These are phyloP conservation scores for Boletus sp. DNA, from an alignment of 1,284 basidiomycete species.

Conservation along the genomic window DNA sequence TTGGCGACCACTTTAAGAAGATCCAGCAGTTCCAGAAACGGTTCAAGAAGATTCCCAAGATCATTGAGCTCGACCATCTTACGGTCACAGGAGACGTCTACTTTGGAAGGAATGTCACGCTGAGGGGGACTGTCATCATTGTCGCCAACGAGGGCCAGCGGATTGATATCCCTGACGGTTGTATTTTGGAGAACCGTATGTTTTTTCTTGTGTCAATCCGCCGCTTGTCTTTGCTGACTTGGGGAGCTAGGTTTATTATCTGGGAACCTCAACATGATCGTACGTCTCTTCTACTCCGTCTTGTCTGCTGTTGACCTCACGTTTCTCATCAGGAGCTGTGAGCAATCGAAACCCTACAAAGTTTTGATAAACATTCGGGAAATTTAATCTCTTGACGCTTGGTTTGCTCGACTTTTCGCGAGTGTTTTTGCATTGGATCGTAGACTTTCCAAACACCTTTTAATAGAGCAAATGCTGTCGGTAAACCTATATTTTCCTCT, in stretches of 20 bases:
- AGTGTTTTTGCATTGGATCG: constrained; percentile 14
- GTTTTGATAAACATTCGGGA: constrained; percentile 1
- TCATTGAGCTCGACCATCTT: constrained; percentile 92
- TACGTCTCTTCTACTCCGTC: constrained; percentile 33
- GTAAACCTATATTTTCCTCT: background rate
- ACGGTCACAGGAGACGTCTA: constrained; percentile 96
- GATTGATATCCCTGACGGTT: constrained; percentile 95
- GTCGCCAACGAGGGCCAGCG: constrained; percentile 92
- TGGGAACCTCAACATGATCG: constrained; percentile 67
- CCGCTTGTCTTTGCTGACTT: constrained; percentile 8
- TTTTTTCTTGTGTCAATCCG: constrained; percentile 8
- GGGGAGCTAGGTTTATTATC: constrained; percentile 48
- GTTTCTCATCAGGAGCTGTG: constrained; percentile 28
- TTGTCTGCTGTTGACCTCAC: constrained; percentile 1
- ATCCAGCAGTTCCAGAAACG: constrained; percentile 97
- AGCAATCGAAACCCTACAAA: constrained; percentile 6
- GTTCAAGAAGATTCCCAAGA: constrained; percentile 95
- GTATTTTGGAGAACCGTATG: constrained; percentile 87
- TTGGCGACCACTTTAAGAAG: constrained; percentile 91
- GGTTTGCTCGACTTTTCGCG: constrained; percentile 8
- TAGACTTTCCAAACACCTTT: constrained; percentile 16
- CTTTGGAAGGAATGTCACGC: constrained; percentile 90
- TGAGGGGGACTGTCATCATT: constrained; percentile 84
- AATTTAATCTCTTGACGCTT: constrained; percentile 7
- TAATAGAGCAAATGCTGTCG: constrained; percentile 17